These are phyloP conservation scores for Linnemannia hyalina DNA, from an alignment of 192 early-diverging fungal genomes.

Conservation along the genomic window DNA sequence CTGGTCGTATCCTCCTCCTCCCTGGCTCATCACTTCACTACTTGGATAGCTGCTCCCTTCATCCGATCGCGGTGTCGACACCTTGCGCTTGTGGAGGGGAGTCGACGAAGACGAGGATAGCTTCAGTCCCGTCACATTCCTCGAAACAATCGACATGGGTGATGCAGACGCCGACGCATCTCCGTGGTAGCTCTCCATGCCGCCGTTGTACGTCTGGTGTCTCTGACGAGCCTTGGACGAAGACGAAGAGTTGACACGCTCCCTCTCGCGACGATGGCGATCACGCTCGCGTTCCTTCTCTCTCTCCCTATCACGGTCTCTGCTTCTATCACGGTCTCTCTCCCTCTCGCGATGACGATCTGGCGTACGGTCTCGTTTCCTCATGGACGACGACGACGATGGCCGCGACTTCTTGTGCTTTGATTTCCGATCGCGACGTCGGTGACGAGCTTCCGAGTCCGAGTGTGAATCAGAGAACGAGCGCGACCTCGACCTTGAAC, in stretches of 20 bases:
- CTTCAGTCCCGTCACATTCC: conserved; percentile 43
- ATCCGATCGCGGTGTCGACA: conserved; percentile 32
- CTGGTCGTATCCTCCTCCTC: conserved; percentile 9
- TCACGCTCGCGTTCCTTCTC: conserved; percentile 18
- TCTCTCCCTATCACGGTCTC: conserved; percentile 5
- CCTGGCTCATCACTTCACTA: conserved; percentile 9
- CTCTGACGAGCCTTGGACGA: conserved; percentile 18
- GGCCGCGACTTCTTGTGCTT: conserved; percentile 1
- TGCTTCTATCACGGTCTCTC: not conserved
- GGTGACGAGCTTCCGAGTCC: conserved; percentile 19
- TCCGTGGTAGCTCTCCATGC: conserved; percentile 10
- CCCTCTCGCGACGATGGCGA: conserved; percentile 4
- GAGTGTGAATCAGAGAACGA: conserved; percentile 53
- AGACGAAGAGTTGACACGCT: conserved; percentile 1
- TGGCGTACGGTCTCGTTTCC: conserved; percentile 25
- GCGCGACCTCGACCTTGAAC: not conserved
- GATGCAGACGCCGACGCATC: conserved; percentile 42
- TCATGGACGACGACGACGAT: conserved; percentile 19
- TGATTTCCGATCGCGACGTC: conserved; percentile 15
- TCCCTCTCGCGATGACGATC: conserved; percentile 24
- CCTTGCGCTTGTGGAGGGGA: conserved; percentile 27
- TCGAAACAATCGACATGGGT: conserved; percentile 38
- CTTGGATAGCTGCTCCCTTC: conserved; percentile 24
- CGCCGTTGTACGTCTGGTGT: conserved; percentile 16
- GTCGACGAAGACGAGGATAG: conserved; percentile 31